Evolutionary conservation across 805 yeast genomes (phyloP).

Genomic region (Candida arabinofermentans): DNA sequence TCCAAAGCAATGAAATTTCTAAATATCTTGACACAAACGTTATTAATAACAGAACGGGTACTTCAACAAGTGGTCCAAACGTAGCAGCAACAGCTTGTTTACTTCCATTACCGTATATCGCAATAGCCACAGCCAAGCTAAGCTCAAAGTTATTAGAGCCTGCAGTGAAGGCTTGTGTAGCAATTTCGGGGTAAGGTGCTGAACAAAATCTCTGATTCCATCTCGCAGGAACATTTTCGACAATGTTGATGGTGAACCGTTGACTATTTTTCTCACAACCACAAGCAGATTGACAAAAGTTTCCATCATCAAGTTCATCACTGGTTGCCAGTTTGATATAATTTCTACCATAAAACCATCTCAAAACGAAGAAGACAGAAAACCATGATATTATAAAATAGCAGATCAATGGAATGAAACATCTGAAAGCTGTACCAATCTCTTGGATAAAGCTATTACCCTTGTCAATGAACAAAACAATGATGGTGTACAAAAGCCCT

Average conservation of each 20-base stretch:
- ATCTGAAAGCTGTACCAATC: conserved; percentile 46
- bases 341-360: conserved; percentile 25
- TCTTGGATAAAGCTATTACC: conserved; percentile 45
- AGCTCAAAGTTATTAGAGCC: conserved; percentile 57
- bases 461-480: conserved; percentile 47
- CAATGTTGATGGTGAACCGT: neutral
- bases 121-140: conserved; percentile 49
- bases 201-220: conserved; percentile 27
- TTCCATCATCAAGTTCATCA: neutral
- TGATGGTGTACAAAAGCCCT: conserved; percentile 48
- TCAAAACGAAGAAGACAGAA: conserved; percentile 35
- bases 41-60: conserved; percentile 43
- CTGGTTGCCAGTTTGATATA: neutral
- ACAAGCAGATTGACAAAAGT: conserved; percentile 23
- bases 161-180: conserved; percentile 53
- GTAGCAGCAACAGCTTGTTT: conserved; percentile 56
- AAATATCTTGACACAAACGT: conserved; percentile 35
- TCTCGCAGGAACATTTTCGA: conserved; percentile 11
- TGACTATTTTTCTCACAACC: conserved; percentile 35
- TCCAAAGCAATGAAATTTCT: conserved; percentile 27
- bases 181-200: conserved; percentile 38
- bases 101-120: conserved; percentile 48
- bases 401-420: conserved; percentile 44
- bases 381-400: conserved; percentile 49
- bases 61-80: conserved; percentile 57